Percentiles rank a stretch among this genome's conserved stretches.
phyloP scores from a whole-genome alignment of 75 land plant species.

The Selaginella moellendorffii region DNA sequence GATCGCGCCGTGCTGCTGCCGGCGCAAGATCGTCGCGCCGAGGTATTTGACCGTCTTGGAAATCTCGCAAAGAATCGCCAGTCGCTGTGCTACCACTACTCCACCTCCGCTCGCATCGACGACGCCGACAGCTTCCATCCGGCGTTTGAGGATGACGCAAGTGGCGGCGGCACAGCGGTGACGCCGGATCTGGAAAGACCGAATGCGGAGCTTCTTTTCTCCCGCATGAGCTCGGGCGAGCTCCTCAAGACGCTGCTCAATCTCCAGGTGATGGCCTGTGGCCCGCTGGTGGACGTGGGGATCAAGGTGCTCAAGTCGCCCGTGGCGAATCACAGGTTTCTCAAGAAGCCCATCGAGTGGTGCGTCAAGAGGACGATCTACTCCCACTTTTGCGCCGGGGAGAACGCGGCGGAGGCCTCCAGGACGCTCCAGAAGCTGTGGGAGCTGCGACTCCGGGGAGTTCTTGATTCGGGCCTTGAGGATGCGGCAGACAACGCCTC shows the following conservation, averaged over 20 bases:
- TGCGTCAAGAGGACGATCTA: conserved; percentile 36
- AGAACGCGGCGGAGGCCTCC: conserved; percentile 29
- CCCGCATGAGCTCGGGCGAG: conserved; percentile 29
- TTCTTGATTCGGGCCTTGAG: conserved; percentile 56
- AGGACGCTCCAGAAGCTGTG: conserved; percentile 31
- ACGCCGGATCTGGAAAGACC: too few species aligned
- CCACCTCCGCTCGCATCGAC: too few species aligned
- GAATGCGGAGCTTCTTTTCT: conserved; percentile 23
- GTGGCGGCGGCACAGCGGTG: too few species aligned
- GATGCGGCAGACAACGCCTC: conserved; percentile 38
- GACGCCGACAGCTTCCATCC: too few species aligned
- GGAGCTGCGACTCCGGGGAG: conserved; percentile 42
- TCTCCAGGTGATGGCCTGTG: conserved; percentile 34
- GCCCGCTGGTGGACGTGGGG: conserved; percentile 57
- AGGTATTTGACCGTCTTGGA: too few species aligned
- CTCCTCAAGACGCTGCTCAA: conserved; percentile 33
- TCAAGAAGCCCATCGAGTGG: conserved; percentile 17
- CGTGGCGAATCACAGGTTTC: conserved; percentile 23
- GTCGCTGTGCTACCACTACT: too few species aligned
- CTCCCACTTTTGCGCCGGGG: conserved; percentile 77
- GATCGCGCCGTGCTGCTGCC: too few species aligned
- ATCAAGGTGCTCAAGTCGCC: conserved; percentile 39
- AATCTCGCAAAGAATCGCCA: too few species aligned
- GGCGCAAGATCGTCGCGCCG: too few species aligned
- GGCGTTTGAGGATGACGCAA: too few species aligned